These are phyloP conservation scores for Aspergillus leporis DNA, from an alignment of 495 filamentous ascomycete species.

Conservation along the genomic window DNA sequence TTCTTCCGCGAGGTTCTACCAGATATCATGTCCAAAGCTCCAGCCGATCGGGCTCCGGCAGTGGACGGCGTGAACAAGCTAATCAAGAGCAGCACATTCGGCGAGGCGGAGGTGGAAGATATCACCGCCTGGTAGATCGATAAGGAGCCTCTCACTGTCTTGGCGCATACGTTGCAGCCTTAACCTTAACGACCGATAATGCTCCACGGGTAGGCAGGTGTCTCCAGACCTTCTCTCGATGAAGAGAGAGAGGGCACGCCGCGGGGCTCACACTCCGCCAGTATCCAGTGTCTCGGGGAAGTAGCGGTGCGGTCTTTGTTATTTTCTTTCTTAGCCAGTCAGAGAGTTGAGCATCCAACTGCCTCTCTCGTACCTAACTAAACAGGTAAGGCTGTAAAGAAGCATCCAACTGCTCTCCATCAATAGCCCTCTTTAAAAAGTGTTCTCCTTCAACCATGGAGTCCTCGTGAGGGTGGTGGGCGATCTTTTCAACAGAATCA, in stretches of 20 bases:
- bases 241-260: conserved; percentile 20
- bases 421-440: conserved; percentile 30
- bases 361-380: conserved; percentile 41
- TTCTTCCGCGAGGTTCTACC: conserved; percentile 83
- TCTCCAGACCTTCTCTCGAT: conserved; percentile 13
- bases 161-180: conserved; percentile 39
- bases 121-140: conserved; percentile 85
- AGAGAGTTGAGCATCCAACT: conserved; percentile 52
- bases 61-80: conserved; percentile 46
- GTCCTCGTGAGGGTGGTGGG: conserved; percentile 25
- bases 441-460: conserved; percentile 9
- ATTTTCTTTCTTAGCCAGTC: conserved; percentile 44
- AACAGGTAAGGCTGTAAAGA: conserved; percentile 48
- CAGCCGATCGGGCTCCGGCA: conserved; percentile 37
- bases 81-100: conserved; percentile 84
- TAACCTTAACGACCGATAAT: not conserved
- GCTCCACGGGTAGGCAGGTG: conserved; percentile 10
- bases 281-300: conserved; percentile 27
- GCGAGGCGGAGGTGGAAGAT: conserved; percentile 94
- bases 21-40: conserved; percentile 75
- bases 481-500: conserved; percentile 13
- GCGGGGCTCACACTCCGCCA: conserved; percentile 14
- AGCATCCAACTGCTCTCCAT: conserved; percentile 56
- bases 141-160: not conserved
- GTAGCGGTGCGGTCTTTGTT: conserved; percentile 44